These are phyloP conservation scores for Alternaria viburni DNA, from an alignment of 2,329 filamentous ascomycete species.

Conservation along the genomic window DNA sequence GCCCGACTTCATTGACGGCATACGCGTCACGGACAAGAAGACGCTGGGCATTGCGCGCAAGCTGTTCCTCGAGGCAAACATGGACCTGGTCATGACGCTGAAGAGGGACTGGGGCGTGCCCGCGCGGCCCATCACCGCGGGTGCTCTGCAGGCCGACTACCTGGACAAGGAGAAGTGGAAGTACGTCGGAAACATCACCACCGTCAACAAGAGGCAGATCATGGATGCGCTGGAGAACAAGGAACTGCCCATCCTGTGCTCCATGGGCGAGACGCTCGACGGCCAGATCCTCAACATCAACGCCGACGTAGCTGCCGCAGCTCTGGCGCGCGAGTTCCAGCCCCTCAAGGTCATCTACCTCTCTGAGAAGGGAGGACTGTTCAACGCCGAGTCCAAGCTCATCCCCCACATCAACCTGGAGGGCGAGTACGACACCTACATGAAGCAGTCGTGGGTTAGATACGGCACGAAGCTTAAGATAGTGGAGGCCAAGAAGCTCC, in stretches of 20 bases:
- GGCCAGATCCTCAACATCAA: slow-evolving; percentile 97
- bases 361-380: slow-evolving; percentile 96
- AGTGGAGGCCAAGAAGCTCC: slow-evolving; percentile 92
- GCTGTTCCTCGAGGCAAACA: slow-evolving; percentile 93
- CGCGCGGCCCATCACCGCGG: slow-evolving; percentile 85
- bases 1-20: slow-evolving; percentile 95
- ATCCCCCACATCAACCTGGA: slow-evolving; percentile 98
- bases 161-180: slow-evolving; percentile 96
- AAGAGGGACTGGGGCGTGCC: slow-evolving; percentile 83
- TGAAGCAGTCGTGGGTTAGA: slow-evolving; percentile 93
- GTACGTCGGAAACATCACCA: slow-evolving; percentile 92
- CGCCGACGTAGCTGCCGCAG: slow-evolving; percentile 93
- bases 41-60: slow-evolving; percentile 89
- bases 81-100: slow-evolving; percentile 87
- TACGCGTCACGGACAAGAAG: slow-evolving; percentile 93
- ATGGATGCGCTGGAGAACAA: slow-evolving; percentile 84
- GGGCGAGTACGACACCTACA: slow-evolving; percentile 91
- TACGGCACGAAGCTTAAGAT: slow-evolving; percentile 97
- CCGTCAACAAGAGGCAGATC: slow-evolving; percentile 88
- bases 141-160: slow-evolving; percentile 92
- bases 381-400: slow-evolving; percentile 93
- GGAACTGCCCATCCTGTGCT: slow-evolving; percentile 93
- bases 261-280: slow-evolving; percentile 91
- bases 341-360: slow-evolving; percentile 97
- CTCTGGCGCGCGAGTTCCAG: slow-evolving; percentile 85